These are phyloP conservation scores for Westerdykella aurantiaca DNA, from an alignment of 2,329 filamentous ascomycete species.

Conservation along the genomic window DNA sequence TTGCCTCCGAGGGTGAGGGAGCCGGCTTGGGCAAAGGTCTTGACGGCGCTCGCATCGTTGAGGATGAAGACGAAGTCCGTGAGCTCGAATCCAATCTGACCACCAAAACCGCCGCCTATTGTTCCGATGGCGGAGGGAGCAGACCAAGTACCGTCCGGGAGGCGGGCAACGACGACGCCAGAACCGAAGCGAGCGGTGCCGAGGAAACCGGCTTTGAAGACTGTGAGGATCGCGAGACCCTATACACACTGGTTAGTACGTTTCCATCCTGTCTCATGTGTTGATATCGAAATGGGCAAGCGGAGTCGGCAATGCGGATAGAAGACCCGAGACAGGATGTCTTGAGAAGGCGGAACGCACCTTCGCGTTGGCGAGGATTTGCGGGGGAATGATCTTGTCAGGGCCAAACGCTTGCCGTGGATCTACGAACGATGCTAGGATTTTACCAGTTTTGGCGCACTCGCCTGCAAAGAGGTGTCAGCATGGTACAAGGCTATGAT, in stretches of 20 bases:
- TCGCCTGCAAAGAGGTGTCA: slow-evolving; percentile 60
- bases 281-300: not conserved
- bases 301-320: slow-evolving; percentile 1
- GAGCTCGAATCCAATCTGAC: slow-evolving; percentile 80
- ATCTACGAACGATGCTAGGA: slow-evolving; percentile 89
- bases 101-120: slow-evolving; percentile 74
- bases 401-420: slow-evolving; percentile 89
- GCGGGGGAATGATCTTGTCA: slow-evolving; percentile 93
- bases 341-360: slow-evolving; percentile 39
- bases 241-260: slow-evolving; percentile 23
- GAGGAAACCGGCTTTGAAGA: slow-evolving; percentile 82
- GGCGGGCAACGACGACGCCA: slow-evolving; percentile 72
- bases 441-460: slow-evolving; percentile 95
- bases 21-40: slow-evolving; percentile 87
- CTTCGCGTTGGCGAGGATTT: slow-evolving; percentile 86
- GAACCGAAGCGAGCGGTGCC: slow-evolving; percentile 77
- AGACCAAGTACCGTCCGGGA: slow-evolving; percentile 73
- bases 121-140: slow-evolving; percentile 77
- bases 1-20: slow-evolving; percentile 92
- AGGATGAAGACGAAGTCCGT: slow-evolving; percentile 98
- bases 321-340: slow-evolving; percentile 3
- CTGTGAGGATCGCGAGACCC: slow-evolving; percentile 79
- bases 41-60: slow-evolving; percentile 83
- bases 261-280: slow-evolving; percentile 1
- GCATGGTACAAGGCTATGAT: slow-evolving; percentile 24